Evolutionary conservation across 2,329 filamentous ascomycete species (phyloP), one percentile per base, ranked within the genome.

Genomic region (Epichloe brachyelytri): DNA sequence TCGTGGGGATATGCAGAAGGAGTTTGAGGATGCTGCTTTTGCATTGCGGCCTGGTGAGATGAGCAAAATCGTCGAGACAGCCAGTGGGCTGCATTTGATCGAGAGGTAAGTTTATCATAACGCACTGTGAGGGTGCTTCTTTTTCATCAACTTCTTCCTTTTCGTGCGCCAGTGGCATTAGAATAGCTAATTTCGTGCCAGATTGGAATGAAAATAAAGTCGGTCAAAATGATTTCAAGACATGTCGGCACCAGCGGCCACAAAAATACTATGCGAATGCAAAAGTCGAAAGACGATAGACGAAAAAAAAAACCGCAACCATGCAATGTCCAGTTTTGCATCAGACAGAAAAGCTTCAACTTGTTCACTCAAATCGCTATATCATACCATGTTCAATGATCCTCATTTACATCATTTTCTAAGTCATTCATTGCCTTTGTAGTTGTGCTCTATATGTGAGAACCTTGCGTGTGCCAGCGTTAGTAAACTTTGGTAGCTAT

Each of bases 11-110:
- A 98, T 98, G 93, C 93, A 98, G 68, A 91, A 90, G 73, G 91
- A 96, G 70, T 98, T 98, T 63, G 93, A 98, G 71, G 88, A 96
- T 51, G 90, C 90, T 4, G 86, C 93, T 1, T 98, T 98, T 71
- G 83, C 79, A n/a, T 75, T 98, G 51, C 79, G 90, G 68, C 83
- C 85, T 2, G 90, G 89, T 36, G 80, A 96, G 69, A 82, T 97
- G 63, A 96, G 90, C 69, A 76, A 78, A 45, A 76, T 96, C 38
- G 85, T 97, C 12, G 86, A 95, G 69, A 96, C 93, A 39, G 90
- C 89, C 47, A 96, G 90, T 49, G 93, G 93, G 1, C 74, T 97
- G 63, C 93, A 98, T 72, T 75, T 98, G 70, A 98, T 98, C 70
- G 86, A 97, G 72, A 85, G 90, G 88, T 94, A 77, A 52, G 68